Base-by-base conservation (phyloP, 2,329 filamentous ascomycete genomes). In the Claviceps sp. region DNA sequence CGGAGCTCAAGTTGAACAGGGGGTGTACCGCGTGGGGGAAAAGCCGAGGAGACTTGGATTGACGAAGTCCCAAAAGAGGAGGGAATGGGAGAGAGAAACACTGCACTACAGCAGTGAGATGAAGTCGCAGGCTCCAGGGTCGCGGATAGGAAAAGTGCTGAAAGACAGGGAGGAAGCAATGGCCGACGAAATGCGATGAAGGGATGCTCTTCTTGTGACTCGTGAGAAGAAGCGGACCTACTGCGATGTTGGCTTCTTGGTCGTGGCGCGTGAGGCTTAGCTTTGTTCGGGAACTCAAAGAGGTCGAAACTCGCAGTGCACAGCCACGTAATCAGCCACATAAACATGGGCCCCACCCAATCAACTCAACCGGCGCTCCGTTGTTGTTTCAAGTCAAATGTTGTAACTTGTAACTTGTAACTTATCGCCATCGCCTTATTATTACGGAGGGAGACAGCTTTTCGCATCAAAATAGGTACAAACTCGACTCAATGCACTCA, bases 401-500 rank as follows among this genome's bases (percentile, higher is more conserved):
- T n/a, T 16, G 13, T n/a, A 40, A 6, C 14, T 14, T 16, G 13
- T 26, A 26, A 26, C 24, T 26, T 24, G 22, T 24, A 24, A 24
- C 22, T 24, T 24, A 5, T 24, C 24, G 24, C 24, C 24, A 24
- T 24, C 24, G 24, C 24, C 24, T 24, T 24, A 24, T 24, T 24
- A 24, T 24, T 24, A 40, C 14, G 2, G 11, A n/a, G 37, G n/a
- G 37, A 40, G 5, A 40, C 37, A 16, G 16, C 16, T n/a, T 40
- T n/a, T 16, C 16, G 38, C 38, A 18, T n/a, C 38, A 18, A 40
- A n/a, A n/a, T 14, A 16, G 16, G n/a, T 40, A 16, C 38, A 8
- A 30, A 6, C 38, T 40, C 38, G 38, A 40, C 38, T n/a, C 26
- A 73, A 16, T 1, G 59, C 65, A 8, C 70, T 71, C 18, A 75